Evolutionary conservation across 192 early-diverging fungal species (phyloP).

Genomic region (Umbelopsis sp.): DNA sequence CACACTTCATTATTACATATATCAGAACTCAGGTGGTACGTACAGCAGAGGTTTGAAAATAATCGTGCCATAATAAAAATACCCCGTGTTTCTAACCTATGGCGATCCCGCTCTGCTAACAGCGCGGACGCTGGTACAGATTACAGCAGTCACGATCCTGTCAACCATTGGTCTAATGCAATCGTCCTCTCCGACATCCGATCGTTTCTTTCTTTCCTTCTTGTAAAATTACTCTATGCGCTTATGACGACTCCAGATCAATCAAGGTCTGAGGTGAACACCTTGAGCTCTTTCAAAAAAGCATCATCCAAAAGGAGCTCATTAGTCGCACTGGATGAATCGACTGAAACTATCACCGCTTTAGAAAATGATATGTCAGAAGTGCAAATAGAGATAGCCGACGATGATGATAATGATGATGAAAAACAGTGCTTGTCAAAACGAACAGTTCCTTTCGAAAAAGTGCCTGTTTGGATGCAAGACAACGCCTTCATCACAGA

Average conservation of each 20-base stretch:
- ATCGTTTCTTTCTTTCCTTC: background rate
- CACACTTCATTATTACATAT: too few relatives aligned
- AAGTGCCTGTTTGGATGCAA: constrained; percentile 75
- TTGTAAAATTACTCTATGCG: background rate
- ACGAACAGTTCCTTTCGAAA: constrained; percentile 4
- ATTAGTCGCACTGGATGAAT: background rate
- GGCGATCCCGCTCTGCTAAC: background rate
- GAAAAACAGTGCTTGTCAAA: background rate
- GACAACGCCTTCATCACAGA: constrained; percentile 82
- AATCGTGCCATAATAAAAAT: too few relatives aligned
- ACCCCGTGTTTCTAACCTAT: background rate
- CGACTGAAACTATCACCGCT: background rate
- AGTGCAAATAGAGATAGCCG: constrained; percentile 4
- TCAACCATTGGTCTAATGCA: background rate
- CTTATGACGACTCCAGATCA: constrained; percentile 1
- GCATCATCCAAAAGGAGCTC: background rate
- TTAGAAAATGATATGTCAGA: background rate
- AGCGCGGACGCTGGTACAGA: constrained; percentile 6
- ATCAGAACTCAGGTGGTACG: too few relatives aligned
- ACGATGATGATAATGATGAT: background rate
- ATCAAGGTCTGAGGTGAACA: background rate
- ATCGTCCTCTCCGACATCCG: background rate
- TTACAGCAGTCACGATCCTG: background rate
- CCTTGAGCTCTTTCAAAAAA: background rate
- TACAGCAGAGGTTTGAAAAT: too few relatives aligned